Percentiles rank a stretch among this genome's conserved stretches.
phyloP scores from a whole-genome alignment of 1,284 basidiomycete species.

The Ustilago trichophora region DNA sequence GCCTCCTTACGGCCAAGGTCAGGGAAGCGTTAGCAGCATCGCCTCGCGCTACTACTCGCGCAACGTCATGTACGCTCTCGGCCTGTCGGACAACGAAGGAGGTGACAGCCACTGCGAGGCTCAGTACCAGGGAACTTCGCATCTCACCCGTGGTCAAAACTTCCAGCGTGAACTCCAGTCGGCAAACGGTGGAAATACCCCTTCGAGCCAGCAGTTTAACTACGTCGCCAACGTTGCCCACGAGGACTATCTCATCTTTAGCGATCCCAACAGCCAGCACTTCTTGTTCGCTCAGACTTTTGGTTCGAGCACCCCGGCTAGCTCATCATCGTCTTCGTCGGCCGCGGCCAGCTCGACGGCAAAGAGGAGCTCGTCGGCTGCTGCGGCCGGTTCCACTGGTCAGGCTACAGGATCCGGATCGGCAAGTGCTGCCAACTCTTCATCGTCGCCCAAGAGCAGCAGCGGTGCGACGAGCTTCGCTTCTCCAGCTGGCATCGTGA shows the following conservation, averaged over 20 bases:
- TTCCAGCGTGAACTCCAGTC: conserved; percentile 25
- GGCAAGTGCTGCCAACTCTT: neutral
- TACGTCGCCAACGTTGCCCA: conserved; percentile 47
- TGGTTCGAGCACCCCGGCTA: too few species aligned
- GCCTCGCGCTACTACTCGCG: conserved; percentile 46
- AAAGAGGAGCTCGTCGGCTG: conserved; percentile 1
- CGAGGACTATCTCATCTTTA: conserved; percentile 56
- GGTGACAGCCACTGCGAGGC: conserved; percentile 61
- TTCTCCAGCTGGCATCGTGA: conserved; percentile 2
- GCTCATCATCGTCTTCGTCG: too few species aligned
- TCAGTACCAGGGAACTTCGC: conserved; percentile 52
- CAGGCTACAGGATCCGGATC: neutral
- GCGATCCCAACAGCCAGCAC: conserved; percentile 40
- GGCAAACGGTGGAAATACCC: conserved; percentile 45
- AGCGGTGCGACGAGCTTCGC: neutral
- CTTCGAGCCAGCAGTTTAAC: conserved; percentile 47
- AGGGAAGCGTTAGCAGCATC: conserved; percentile 26
- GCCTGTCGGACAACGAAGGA: conserved; percentile 44
- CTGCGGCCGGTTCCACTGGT: conserved; percentile 3
- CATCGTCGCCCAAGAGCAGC: conserved; percentile 3
- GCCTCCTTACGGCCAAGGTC: conserved; percentile 26
- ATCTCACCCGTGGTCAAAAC: conserved; percentile 56
- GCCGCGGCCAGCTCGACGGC: neutral
- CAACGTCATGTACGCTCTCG: conserved; percentile 50
- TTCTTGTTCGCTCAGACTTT: conserved; percentile 42